Evolutionary conservation across 768 basidiomycete species (phyloP).

Genomic region (Pleurotus citrinopileatus): DNA sequence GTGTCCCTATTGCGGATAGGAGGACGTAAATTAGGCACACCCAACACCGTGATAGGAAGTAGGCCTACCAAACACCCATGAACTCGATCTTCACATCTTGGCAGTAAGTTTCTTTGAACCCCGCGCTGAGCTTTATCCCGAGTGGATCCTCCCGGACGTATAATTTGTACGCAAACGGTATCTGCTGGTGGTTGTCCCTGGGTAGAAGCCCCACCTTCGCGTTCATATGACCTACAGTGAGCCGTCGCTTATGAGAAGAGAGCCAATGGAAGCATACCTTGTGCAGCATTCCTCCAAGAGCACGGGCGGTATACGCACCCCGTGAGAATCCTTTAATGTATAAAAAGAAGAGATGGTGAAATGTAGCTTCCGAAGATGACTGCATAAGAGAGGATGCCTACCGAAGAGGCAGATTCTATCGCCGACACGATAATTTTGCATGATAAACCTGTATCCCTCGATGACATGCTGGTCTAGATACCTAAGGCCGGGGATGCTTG

Average conservation of each 20-base stretch:
- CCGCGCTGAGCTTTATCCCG: slow-evolving; percentile 46
- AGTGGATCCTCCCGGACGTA: slow-evolving; percentile 51
- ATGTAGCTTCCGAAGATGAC: too few relatives aligned
- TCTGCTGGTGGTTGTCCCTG: slow-evolving; percentile 63
- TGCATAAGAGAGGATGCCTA: too few relatives aligned
- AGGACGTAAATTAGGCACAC: neutral
- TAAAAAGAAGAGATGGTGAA: neutral
- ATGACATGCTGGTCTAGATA: slow-evolving; percentile 71
- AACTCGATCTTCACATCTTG: slow-evolving; percentile 71
- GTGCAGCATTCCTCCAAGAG: slow-evolving; percentile 71
- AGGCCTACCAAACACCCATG: slow-evolving; percentile 71
- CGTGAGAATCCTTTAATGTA: slow-evolving; percentile 66
- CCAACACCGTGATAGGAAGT: neutral
- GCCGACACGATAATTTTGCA: slow-evolving; percentile 73
- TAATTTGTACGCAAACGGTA: slow-evolving; percentile 73
- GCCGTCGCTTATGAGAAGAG: neutral
- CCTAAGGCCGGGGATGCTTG: slow-evolving; percentile 34
- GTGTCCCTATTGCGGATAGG: slow-evolving; percentile 58
- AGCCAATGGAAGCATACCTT: slow-evolving; percentile 40
- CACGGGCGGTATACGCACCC: slow-evolving; percentile 63
- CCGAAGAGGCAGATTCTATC: slow-evolving; percentile 78
- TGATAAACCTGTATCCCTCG: slow-evolving; percentile 74
- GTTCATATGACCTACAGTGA: neutral
- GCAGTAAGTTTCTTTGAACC: slow-evolving; percentile 75
- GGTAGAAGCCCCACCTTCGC: slow-evolving; percentile 68